phyloP scores from a whole-genome alignment of 108 stramenopile species.

The Tribonema minus region DNA sequence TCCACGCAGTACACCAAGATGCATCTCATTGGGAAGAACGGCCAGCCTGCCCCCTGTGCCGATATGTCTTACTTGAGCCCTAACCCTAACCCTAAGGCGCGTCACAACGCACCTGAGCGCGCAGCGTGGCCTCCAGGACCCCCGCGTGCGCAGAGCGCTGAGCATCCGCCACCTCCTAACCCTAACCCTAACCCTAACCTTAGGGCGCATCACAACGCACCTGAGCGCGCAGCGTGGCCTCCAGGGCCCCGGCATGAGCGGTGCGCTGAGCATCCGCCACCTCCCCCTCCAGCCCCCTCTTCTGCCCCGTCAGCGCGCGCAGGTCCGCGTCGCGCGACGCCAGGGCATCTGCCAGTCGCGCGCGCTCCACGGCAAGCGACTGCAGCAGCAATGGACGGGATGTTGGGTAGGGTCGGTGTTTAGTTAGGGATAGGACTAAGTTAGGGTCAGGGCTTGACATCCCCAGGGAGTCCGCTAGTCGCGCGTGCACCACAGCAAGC shows the following conservation, averaged over 20 bases:
- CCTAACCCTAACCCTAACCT: no score
- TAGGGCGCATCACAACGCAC: no score
- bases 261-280: slow-evolving; percentile 7
- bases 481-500: background rate
- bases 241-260: slow-evolving; percentile 8
- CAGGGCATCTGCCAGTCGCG: background rate
- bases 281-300: slow-evolving; percentile 29
- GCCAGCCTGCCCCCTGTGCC: no score
- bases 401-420: no score
- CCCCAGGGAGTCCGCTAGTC: background rate
- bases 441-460: background rate
- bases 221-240: slow-evolving; percentile 16
- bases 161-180: slow-evolving; percentile 10
- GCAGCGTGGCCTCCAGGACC: slow-evolving; percentile 9
- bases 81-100: no score
- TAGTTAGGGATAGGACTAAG: no score
- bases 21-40: no score
- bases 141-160: slow-evolving; percentile 7
- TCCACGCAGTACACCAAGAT: no score
- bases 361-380: background rate
- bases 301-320: background rate
- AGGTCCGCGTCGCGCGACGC: slow-evolving; percentile 5
- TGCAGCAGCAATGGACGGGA: background rate
- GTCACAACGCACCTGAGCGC: slow-evolving; percentile 27
- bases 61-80: no score